Base-by-base conservation (phyloP, 208 protist species). In the Leptomonas pyrrhocoris region DNA sequence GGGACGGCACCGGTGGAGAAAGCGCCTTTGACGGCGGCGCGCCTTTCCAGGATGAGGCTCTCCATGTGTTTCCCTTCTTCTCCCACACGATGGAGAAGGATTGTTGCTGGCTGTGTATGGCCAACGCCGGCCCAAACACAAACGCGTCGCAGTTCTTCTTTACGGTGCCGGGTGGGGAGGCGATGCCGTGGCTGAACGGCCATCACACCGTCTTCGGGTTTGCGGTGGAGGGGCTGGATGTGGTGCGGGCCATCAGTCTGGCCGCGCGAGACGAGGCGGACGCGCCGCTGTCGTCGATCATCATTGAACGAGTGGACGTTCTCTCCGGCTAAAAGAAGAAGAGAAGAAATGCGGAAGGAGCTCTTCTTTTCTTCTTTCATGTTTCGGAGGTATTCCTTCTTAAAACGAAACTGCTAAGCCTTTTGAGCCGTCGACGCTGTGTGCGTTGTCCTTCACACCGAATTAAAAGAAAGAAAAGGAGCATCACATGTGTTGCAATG, bases 151-250 rank as follows among this genome's bases (percentile, higher is more conserved):
- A 96, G 81, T 97, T 97, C 61, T 96, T 96, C 74, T 85, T 97
- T 34, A 95, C 88, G 6, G 86, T 91, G 23, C 81, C 80, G 0
- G 75, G 78, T 42, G 82, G 55, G 12, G 65, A 76, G 55, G 68
- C 48, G 57, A 83, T 87, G 74, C 70, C 71, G 50, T 94, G 85
- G 88, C 58, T 98, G 63, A 95, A 97, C 70, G 90, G 85, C 19
- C 94, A 97, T 63, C 98, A 99, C 77, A 95, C 95, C 21, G 95
- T 98, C 6, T 98, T 99, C 59, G 97, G 97, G 16, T 77, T 84
- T 58, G 94, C 98, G 21, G 71, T 89, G 19, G 69, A 82, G n/a
- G 90, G 92, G 15, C 66, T 82, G 62, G 74, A 84, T 2, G 73
- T 90, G 63, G 74, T 97, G 51, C 77, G 60, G 25, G 71, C 67